Conservation (phyloP, 805 yeast genomes). For the Isabelozyma pseudorhagii region DNA sequence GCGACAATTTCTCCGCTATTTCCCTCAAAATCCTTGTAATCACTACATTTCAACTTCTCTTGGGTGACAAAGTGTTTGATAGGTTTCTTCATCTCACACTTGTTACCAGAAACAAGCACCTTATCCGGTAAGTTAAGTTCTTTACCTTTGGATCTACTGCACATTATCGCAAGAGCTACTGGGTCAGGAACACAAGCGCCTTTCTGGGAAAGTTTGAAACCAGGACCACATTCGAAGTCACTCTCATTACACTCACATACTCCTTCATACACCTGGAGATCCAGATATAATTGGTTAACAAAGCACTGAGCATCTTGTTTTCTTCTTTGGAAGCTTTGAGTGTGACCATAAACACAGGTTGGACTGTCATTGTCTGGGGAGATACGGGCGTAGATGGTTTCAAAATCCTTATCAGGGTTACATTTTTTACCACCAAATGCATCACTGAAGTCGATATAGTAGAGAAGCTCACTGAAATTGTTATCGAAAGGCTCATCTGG, state of each 20-base stretch:
- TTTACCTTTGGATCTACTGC: constrained; percentile 18
- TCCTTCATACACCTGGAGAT: constrained; percentile 46
- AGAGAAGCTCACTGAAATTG: constrained; percentile 16
- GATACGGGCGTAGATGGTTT: constrained; percentile 56
- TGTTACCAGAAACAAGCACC: constrained; percentile 41
- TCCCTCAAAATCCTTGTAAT: constrained; percentile 10
- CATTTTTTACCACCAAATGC: constrained; percentile 52
- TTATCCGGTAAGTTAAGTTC: constrained; percentile 35
- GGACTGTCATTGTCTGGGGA: constrained; percentile 28
- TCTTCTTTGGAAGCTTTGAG: constrained; percentile 61
- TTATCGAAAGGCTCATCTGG: constrained; percentile 5
- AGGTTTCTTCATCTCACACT: constrained; percentile 32
- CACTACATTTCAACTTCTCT: constrained; percentile 34
- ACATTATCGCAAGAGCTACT: constrained; percentile 18
- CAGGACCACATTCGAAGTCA: constrained; percentile 71
- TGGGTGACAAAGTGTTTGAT: constrained; percentile 21
- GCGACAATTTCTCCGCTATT: constrained; percentile 28
- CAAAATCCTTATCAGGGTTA: constrained; percentile 51
- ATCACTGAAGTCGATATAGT: constrained; percentile 52
- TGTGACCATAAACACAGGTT: constrained; percentile 66
- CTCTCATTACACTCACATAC: constrained; percentile 60
- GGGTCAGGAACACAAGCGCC: constrained; percentile 48
- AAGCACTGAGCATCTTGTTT: constrained; percentile 63
- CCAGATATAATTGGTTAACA: constrained; percentile 46
- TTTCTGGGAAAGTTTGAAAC: constrained; percentile 28